Percentiles rank a stretch among this genome's conserved stretches.
These are phyloP conservation scores for Parathielavia hyrcaniae DNA, from an alignment of 495 filamentous ascomycete genomes.

Conservation along the genomic window DNA sequence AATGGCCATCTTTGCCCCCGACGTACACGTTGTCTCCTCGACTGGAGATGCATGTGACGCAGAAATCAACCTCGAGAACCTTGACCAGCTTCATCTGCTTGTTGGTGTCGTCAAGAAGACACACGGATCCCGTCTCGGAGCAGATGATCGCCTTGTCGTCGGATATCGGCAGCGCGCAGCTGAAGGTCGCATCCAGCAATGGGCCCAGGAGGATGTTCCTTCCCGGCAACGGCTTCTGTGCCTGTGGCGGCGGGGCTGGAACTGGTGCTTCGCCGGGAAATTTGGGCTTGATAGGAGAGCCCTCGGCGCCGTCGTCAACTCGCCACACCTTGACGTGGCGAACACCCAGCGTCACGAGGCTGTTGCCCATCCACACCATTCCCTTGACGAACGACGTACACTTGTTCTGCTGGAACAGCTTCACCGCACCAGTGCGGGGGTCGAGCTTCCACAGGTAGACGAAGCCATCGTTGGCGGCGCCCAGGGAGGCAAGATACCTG, in stretches of 20 bases:
- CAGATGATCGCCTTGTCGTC: conserved; percentile 63
- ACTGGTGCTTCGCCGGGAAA: conserved; percentile 36
- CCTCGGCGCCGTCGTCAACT: conserved; percentile 54
- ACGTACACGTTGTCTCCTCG: conserved; percentile 38
- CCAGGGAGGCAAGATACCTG: conserved; percentile 80
- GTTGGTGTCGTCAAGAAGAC: conserved; percentile 70
- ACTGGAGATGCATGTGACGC: conserved; percentile 54
- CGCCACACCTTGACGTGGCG: conserved; percentile 93
- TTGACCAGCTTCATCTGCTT: conserved; percentile 62
- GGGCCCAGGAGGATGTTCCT: conserved; percentile 67
- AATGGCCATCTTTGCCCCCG: conserved; percentile 42
- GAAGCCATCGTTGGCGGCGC: conserved; percentile 86
- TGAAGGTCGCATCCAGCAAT: conserved; percentile 78
- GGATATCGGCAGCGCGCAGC: conserved; percentile 66
- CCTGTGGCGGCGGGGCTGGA: conserved; percentile 27
- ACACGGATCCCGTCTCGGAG: conserved; percentile 67
- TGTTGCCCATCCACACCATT: conserved; percentile 79
- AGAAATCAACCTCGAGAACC: conserved; percentile 56
- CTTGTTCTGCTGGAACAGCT: conserved; percentile 85
- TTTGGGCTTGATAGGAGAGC: conserved; percentile 45
- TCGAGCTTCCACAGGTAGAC: conserved; percentile 88
- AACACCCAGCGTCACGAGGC: conserved; percentile 62
- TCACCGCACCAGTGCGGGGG: conserved; percentile 72
- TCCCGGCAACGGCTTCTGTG: conserved; percentile 50
- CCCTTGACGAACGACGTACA: conserved; percentile 77